Percentiles rank a stretch among this genome's conserved stretches.
Evolutionary conservation across 768 basidiomycete species (phyloP).

Genomic region (Auricularia sp.): DNA sequence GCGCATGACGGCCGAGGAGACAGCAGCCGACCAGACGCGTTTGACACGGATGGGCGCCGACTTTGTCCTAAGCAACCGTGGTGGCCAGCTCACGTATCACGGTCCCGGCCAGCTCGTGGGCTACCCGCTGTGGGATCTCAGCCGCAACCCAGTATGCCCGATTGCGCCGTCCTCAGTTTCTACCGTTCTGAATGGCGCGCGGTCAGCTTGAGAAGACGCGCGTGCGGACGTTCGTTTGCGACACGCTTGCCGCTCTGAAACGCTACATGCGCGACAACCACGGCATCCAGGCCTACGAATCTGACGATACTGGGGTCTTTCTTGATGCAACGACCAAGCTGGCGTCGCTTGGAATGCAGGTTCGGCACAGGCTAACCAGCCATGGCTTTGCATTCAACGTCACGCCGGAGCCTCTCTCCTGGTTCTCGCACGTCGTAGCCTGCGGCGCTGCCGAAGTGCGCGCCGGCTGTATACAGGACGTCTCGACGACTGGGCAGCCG

Average conservation of each 20-base stretch:
- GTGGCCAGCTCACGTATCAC: conserved; percentile 93
- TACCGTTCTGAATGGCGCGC: neutral
- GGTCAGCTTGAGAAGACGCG: conserved; percentile 16
- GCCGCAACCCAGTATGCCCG: conserved; percentile 54
- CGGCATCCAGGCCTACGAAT: conserved; percentile 43
- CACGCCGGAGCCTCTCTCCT: conserved; percentile 63
- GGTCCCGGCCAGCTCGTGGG: conserved; percentile 96
- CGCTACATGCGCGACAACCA: conserved; percentile 50
- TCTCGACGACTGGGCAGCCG: neutral
- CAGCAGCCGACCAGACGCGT: conserved; percentile 49
- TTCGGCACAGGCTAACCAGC: conserved; percentile 85
- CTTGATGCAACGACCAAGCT: conserved; percentile 72
- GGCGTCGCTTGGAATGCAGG: conserved; percentile 92
- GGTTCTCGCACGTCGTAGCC: conserved; percentile 85
- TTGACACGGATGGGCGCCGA: conserved; percentile 78
- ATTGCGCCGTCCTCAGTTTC: neutral
- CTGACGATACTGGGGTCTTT: conserved; percentile 88
- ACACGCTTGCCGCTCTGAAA: conserved; percentile 63
- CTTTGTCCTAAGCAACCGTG: conserved; percentile 70
- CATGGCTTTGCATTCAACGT: conserved; percentile 95
- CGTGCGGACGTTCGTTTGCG: conserved; percentile 76
- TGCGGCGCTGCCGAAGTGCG: conserved; percentile 81
- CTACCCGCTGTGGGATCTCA: conserved; percentile 86
- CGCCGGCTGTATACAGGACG: conserved; percentile 39
- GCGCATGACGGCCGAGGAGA: conserved; percentile 56